These are phyloP conservation scores for Pyrus pyrifolia DNA, from an alignment of 306 rosid species.

Conservation along the genomic window DNA sequence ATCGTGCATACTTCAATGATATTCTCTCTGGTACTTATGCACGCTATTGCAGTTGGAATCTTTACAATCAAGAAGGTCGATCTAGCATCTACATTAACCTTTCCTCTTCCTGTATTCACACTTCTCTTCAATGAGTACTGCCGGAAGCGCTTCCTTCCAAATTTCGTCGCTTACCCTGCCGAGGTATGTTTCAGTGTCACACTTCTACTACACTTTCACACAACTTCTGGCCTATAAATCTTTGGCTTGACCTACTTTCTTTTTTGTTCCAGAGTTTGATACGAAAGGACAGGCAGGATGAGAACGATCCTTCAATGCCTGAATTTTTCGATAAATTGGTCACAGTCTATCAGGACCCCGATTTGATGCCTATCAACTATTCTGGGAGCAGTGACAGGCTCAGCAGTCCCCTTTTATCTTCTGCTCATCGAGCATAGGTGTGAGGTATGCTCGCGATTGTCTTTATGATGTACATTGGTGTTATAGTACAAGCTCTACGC, in stretches of 20 bases:
- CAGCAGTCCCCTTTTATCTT: conserved; percentile 49
- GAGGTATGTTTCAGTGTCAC: conserved; percentile 52
- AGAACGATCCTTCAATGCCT: conserved; percentile 41
- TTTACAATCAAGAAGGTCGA: conserved; percentile 66
- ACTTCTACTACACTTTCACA: neutral
- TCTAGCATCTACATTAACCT: conserved; percentile 28
- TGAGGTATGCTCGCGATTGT: conserved; percentile 13
- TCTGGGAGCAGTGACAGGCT: conserved; percentile 37
- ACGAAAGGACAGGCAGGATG: conserved; percentile 74
- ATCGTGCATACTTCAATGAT: conserved; percentile 69
- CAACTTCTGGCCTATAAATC: neutral
- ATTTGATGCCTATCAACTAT: conserved; percentile 51
- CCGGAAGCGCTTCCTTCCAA: conserved; percentile 87
- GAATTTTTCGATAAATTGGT: conserved; percentile 54
- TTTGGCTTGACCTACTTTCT: conserved; percentile 7
- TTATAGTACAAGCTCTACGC: neutral
- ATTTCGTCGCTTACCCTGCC: conserved; percentile 61
- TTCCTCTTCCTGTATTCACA: conserved; percentile 80
- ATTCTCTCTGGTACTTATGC: conserved; percentile 90
- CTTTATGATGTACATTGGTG: neutral
- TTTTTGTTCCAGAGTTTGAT: conserved; percentile 58
- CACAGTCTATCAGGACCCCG: conserved; percentile 65
- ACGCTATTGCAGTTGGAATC: conserved; percentile 83
- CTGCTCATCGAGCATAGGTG: conserved; percentile 22
- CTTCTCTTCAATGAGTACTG: conserved; percentile 92